These are phyloP conservation scores for Mycena amicta DNA, from an alignment of 768 basidiomycete species.

Conservation along the genomic window DNA sequence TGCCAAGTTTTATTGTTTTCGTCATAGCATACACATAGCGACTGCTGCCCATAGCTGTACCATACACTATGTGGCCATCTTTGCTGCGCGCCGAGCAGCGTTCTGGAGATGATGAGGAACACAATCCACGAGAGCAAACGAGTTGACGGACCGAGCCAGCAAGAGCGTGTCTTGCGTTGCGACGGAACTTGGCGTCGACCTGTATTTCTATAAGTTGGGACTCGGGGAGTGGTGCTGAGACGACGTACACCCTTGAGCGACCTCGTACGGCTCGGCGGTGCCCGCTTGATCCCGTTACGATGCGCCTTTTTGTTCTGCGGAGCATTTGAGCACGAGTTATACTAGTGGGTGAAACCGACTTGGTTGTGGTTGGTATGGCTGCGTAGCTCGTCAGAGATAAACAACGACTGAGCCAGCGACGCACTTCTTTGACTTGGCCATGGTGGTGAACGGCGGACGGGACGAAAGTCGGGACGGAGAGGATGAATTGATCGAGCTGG, in stretches of 20 bases:
- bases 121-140: too few species aligned
- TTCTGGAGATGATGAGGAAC: constrained; percentile 49
- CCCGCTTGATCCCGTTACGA: constrained; percentile 94
- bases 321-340: constrained; percentile 77
- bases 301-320: constrained; percentile 97
- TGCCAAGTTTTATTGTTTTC: constrained; percentile 19
- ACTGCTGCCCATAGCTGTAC: constrained; percentile 7
- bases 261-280: constrained; percentile 69
- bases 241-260: constrained; percentile 89
- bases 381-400: constrained; percentile 17
- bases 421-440: constrained; percentile 1
- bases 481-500: too few species aligned
- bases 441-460: constrained; percentile 9
- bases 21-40: constrained; percentile 19
- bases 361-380: constrained; percentile 97
- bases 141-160: constrained; percentile 66
- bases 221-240: background rate
- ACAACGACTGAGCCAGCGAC: constrained; percentile 2
- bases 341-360: background rate
- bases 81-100: constrained; percentile 67
- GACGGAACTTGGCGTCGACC: constrained; percentile 91
- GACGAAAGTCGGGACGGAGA: background rate
- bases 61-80: constrained; percentile 44
- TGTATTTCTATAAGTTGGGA: constrained; percentile 30
- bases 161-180: constrained; percentile 75